Evolutionary conservation across 768 basidiomycete species (phyloP), one percentile per base, ranked within the genome.

Genomic region (Lactarius quietus): DNA sequence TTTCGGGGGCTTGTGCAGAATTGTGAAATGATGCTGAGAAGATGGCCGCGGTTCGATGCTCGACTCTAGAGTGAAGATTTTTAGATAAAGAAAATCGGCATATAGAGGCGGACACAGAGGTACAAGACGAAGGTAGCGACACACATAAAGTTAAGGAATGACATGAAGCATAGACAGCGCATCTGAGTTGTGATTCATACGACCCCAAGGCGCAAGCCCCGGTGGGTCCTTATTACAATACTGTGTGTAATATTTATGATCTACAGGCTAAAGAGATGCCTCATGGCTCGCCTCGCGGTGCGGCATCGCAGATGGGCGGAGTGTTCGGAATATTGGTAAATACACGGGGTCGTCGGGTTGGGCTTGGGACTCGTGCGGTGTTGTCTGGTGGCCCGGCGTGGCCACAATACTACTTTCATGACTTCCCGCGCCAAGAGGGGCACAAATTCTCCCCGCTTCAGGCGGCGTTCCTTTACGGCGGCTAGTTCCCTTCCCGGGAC

Each of bases 401-500:
- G n/a, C n/a, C n/a, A n/a, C n/a, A n/a, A 15, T 2, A 2, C 3
- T 38, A 6, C 1, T 45, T n/a, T 6, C n/a, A 3, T 45, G 12
- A 9, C 43, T 10, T n/a, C n/a, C n/a, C n/a, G 35, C 5, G 28
- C 64, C 33, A 33, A 23, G 33, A 33, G 33, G 8, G 33, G 33
- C 33, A 8, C 33, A 33, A 20, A 17, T 12, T 35, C 45, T 29
- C 64, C 39, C 26, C n/a, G 31, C 33, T 35, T n/a, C 45, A 38
- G 15, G 10, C 57, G n/a, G 57, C 14, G 18, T 38, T 58, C 18
- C 28, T 36, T 33, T n/a, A 35, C 2, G 29, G 31, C 56, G 18
- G 57, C 71, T 31, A 70, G 73, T 10, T 63, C 68, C 23, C 71
- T 57, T 60, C 73, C 75, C 3, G 72, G 79, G 33, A 74, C 76